Evolutionary conservation across 2,329 filamentous ascomycete species (phyloP).

Genomic region (Boeremia lycopersici): DNA sequence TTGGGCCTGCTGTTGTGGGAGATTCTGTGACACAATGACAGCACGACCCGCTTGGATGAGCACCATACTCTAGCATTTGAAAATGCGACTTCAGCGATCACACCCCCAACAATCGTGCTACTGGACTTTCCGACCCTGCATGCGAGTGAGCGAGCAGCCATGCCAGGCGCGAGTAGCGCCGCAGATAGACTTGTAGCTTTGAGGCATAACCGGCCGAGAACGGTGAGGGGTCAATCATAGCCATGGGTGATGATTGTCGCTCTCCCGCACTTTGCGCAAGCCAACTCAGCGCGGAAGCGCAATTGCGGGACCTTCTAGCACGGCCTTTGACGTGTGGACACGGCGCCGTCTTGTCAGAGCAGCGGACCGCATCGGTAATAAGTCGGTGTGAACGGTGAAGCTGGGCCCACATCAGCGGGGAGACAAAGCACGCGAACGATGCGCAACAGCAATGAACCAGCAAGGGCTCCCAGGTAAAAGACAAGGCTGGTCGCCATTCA

Average conservation of each 20-base stretch:
- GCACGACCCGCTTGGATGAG: constrained; percentile 14
- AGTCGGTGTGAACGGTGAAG: constrained; percentile 37
- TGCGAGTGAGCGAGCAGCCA: constrained; percentile 35
- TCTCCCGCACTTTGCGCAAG: constrained; percentile 39
- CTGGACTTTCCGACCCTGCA: constrained; percentile 33
- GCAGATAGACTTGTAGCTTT: constrained; percentile 32
- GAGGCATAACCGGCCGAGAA: constrained; percentile 32
- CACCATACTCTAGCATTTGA: constrained; percentile 6
- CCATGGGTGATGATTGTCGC: constrained; percentile 12
- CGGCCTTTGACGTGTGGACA: constrained; percentile 25
- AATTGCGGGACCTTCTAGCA: constrained; percentile 29
- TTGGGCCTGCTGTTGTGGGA: constrained; percentile 12
- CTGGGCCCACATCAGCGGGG: constrained; percentile 31
- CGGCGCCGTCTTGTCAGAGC: constrained; percentile 22
- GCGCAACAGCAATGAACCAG: constrained; percentile 19
- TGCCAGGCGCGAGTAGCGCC: constrained; percentile 38
- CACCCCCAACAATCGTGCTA: neutral
- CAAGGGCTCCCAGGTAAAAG: constrained; percentile 9
- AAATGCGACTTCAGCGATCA: neutral
- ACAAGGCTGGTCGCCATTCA: constrained; percentile 15
- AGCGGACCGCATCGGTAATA: constrained; percentile 33
- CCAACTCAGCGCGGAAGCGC: constrained; percentile 20
- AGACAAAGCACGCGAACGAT: constrained; percentile 36
- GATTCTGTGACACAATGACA: constrained; percentile 11
- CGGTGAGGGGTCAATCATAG: constrained; percentile 36